These are phyloP conservation scores for Diaporthe citriasiana DNA, from an alignment of 2,329 filamentous ascomycete species.

Conservation along the genomic window DNA sequence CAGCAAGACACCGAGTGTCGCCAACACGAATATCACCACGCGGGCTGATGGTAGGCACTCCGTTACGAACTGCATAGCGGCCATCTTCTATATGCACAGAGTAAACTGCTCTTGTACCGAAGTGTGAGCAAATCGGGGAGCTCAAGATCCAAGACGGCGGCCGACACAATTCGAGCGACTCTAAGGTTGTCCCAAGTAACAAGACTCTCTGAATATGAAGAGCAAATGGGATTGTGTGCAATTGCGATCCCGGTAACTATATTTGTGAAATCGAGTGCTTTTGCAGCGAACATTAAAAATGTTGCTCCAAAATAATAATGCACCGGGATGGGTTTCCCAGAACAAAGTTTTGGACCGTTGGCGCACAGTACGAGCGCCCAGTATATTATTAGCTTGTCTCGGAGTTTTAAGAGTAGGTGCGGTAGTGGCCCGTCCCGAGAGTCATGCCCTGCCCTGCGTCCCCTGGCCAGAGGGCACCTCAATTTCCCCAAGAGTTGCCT, in stretches of 20 bases:
- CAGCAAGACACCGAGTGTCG: neutral
- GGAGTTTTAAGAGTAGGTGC: neutral
- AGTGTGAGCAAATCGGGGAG: neutral
- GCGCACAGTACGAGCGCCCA: conserved; percentile 15
- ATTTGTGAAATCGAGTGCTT: no score
- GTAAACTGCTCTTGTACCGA: neutral
- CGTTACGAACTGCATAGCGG: neutral
- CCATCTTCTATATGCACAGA: neutral
- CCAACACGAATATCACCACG: no score
- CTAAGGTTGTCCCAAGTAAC: no score
- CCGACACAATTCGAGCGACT: neutral
- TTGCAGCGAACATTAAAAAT: no score
- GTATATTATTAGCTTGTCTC: neutral
- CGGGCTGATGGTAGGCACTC: neutral
- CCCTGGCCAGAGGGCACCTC: neutral
- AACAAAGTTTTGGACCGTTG: neutral
- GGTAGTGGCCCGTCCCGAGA: neutral
- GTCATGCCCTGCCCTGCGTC: neutral
- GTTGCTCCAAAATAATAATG: neutral
- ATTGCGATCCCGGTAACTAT: neutral
- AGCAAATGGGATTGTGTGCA: no score
- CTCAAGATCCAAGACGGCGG: neutral
- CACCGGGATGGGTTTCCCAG: neutral
- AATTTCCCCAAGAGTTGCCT: conserved; percentile 5
- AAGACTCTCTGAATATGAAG: neutral